Evolutionary conservation across 1,284 basidiomycete genomes (phyloP), one percentile per base, ranked within the genome.

Genomic region (Ustilago vetiveriae): DNA sequence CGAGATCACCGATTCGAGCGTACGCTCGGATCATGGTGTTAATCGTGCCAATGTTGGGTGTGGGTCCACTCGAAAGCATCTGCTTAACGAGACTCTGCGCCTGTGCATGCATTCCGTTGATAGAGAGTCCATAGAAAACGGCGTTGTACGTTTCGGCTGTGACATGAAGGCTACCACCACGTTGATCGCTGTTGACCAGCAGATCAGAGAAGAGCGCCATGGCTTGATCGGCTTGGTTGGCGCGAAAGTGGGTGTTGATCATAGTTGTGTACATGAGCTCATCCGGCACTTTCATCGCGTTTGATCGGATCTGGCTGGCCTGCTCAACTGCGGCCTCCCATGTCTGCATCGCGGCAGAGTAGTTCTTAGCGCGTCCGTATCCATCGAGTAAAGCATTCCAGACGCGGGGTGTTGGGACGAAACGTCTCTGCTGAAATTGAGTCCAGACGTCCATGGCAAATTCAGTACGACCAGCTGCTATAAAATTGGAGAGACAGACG

Each of bases 301-400:
- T 13, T 0, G 38, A 30, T 2, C 30, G 3, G 3, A 13, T 36
- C 3, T 46, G 7, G 4, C 17, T 26, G 14, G 42, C 43, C 7
- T 50, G 33, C n/a, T 60, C 37, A 6, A 50, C 29, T 0, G 75
- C 50, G 17, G 62, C 42, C 5, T 39, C 38, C 77, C 77, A 79
- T 3, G 75, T 75, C 19, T 57, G 57, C 2, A 17, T 6, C 3
- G 65, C 75, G 6, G 68, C 66, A 2, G 42, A 54, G 37, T 52
- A 56, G 38, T 75, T 65, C 17, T 63, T 68, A 0, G 51, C 54
- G 14, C 64, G 56, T n/a, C 68, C 58, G 42, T 74, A 73, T n/a
- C 75, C 75, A 37, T 77, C 68, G 14, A 77, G 62, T 17, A 79
- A 24, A 0, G 71, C 65, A 46, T 79, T 78, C 68, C 68, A 76